phyloP scores from a whole-genome alignment of 2,329 filamentous ascomycete genomes.

The Hypomyces rosellus region DNA sequence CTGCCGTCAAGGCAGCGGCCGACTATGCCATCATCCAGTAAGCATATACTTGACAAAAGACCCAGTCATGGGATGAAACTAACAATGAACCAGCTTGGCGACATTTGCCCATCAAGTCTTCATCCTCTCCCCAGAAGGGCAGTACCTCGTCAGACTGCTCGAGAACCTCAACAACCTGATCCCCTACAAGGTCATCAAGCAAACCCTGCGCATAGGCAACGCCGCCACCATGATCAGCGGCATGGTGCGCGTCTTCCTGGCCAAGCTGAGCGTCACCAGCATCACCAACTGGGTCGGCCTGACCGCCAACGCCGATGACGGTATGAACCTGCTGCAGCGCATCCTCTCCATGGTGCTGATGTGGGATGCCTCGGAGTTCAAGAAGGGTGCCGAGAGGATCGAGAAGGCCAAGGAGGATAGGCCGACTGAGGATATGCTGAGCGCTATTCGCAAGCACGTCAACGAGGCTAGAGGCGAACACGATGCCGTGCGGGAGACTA shows the following conservation, averaged over 20 bases:
- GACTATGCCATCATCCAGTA: slow-evolving; percentile 66
- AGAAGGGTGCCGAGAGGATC: slow-evolving; percentile 57
- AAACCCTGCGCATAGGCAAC: slow-evolving; percentile 70
- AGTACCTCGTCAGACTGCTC: slow-evolving; percentile 64
- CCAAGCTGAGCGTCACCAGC: slow-evolving; percentile 69
- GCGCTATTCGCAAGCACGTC: slow-evolving; percentile 54
- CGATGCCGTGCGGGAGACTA: slow-evolving; percentile 51
- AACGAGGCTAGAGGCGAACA: slow-evolving; percentile 48
- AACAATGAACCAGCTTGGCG: slow-evolving; percentile 48
- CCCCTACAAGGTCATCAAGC: slow-evolving; percentile 64
- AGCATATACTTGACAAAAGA: slow-evolving; percentile 20
- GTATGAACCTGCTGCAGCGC: slow-evolving; percentile 73
- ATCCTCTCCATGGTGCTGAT: slow-evolving; percentile 68
- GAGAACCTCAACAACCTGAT: slow-evolving; percentile 64
- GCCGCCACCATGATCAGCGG: slow-evolving; percentile 75
- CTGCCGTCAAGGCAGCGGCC: slow-evolving; percentile 55
- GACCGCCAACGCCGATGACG: slow-evolving; percentile 64
- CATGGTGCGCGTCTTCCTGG: slow-evolving; percentile 64
- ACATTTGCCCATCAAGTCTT: slow-evolving; percentile 70
- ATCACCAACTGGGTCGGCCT: slow-evolving; percentile 75
- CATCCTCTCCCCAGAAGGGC: slow-evolving; percentile 67
- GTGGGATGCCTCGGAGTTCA: slow-evolving; percentile 68
- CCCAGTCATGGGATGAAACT: neutral
- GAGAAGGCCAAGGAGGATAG: slow-evolving; percentile 51
- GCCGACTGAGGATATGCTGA: slow-evolving; percentile 55